These are phyloP conservation scores for Citrullus mucosospermus DNA, from an alignment of 306 rosid species.

Conservation along the genomic window DNA sequence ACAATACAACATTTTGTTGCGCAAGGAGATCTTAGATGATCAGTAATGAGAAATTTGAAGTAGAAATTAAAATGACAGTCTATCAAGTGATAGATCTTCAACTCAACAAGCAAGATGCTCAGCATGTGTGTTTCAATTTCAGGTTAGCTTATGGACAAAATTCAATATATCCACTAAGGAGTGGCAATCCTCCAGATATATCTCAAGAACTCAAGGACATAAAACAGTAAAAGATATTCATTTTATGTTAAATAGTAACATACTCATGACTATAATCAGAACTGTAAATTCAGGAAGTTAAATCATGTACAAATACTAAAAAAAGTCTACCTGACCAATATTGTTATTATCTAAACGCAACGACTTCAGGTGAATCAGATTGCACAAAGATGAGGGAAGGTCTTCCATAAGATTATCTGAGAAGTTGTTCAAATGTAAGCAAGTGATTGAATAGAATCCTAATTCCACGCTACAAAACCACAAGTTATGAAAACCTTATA, in stretches of 20 bases:
- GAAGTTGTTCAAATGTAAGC: constrained; percentile 15
- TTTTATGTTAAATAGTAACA: background rate
- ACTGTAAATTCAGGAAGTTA: constrained; percentile 3
- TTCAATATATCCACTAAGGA: background rate
- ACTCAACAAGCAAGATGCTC: background rate
- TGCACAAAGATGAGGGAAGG: constrained; percentile 76
- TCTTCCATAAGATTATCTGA: constrained; percentile 84
- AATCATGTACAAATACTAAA: background rate
- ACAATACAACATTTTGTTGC: background rate
- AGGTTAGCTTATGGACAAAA: background rate
- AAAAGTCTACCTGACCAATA: constrained; percentile 54
- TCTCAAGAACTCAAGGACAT: background rate
- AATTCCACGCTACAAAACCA: background rate
- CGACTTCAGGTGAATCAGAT: constrained; percentile 72
- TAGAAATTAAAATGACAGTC: background rate
- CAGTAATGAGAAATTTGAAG: background rate
- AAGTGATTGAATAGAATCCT: background rate
- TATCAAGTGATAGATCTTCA: background rate
- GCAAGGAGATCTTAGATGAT: background rate
- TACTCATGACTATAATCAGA: background rate
- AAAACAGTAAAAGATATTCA: background rate
- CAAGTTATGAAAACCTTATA: background rate
- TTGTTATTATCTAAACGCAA: constrained; percentile 68
- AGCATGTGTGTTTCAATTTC: background rate
- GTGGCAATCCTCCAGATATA: background rate